Percentiles rank a stretch among this genome's conserved stretches.
Conservation (phyloP, 2,329 filamentous ascomycete genomes). For the Sordariomycetes sp. region DNA sequence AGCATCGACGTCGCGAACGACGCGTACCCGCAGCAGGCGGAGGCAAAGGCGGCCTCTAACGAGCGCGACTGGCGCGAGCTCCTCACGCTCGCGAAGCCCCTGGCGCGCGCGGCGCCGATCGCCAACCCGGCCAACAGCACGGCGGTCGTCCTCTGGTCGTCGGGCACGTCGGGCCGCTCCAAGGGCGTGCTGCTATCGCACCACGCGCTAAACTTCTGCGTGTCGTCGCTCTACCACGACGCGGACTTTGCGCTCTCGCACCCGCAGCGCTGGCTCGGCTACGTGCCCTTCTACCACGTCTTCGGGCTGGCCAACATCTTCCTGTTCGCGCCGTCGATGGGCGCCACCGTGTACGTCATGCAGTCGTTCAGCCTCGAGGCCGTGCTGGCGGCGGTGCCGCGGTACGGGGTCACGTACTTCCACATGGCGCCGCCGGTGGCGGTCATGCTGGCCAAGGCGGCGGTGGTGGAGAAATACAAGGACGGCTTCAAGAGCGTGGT, state of each 20-base stretch:
- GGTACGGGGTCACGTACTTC: slow-evolving; percentile 53
- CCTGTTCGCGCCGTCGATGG: slow-evolving; percentile 40
- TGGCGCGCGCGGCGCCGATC: slow-evolving; percentile 23
- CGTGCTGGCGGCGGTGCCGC: slow-evolving; percentile 51
- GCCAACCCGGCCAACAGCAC: slow-evolving; percentile 52
- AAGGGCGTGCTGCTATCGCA: slow-evolving; percentile 69
- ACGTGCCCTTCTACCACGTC: slow-evolving; percentile 61
- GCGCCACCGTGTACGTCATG: slow-evolving; percentile 58
- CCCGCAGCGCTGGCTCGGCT: slow-evolving; percentile 41
- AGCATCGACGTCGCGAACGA: slow-evolving; percentile 31
- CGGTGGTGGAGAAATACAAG: slow-evolving; percentile 47
- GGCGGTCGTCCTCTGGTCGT: slow-evolving; percentile 33
- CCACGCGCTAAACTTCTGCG: slow-evolving; percentile 51
- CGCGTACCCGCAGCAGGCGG: slow-evolving; percentile 17
- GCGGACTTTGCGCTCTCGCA: slow-evolving; percentile 28
- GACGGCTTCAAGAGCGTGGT: slow-evolving; percentile 51
- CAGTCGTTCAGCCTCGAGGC: slow-evolving; percentile 55
- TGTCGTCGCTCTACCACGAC: slow-evolving; percentile 33
- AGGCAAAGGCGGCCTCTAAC: slow-evolving; percentile 1
- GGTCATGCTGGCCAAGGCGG: slow-evolving; percentile 59
- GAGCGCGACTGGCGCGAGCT: slow-evolving; percentile 46
- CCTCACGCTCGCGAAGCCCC: slow-evolving; percentile 40
- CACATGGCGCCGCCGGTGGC: slow-evolving; percentile 60
- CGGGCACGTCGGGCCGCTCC: slow-evolving; percentile 60
- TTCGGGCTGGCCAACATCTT: slow-evolving; percentile 48